A percentile compares a stretch with the other conserved stretches of the same genome.
phyloP scores from a whole-genome alignment of 176 grass and related monocot species.

The Guadua angustifolia region DNA sequence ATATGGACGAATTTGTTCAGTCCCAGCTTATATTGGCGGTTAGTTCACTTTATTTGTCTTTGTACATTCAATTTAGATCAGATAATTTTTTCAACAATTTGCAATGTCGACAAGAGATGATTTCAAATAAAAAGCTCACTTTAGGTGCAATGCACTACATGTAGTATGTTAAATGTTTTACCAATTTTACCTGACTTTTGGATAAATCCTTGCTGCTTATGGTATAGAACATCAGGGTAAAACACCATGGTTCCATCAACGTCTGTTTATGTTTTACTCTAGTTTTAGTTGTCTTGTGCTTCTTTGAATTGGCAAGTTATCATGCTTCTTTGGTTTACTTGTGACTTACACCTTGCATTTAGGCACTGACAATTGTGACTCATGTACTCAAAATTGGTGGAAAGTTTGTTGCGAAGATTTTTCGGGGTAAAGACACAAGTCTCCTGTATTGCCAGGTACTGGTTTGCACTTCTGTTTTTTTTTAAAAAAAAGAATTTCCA shows the following conservation, averaged over 20 bases:
- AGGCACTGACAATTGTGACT: slow-evolving; percentile 92
- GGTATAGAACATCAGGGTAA: background rate
- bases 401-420: slow-evolving; percentile 95
- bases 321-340: slow-evolving; percentile 39
- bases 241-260: slow-evolving; percentile 1
- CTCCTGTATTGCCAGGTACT: slow-evolving; percentile 86
- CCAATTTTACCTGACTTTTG: background rate
- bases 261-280: background rate
- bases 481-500: background rate
- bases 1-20: slow-evolving; percentile 99
- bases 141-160: background rate
- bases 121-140: slow-evolving; percentile 22
- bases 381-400: slow-evolving; percentile 92
- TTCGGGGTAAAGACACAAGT: slow-evolving; percentile 96
- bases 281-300: slow-evolving; percentile 12
- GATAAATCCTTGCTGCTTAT: background rate
- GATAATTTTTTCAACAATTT: background rate
- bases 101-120: background rate
- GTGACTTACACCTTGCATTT: slow-evolving; percentile 34
- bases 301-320: slow-evolving; percentile 16
- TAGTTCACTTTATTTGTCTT: slow-evolving; percentile 41
- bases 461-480: slow-evolving; percentile 3
- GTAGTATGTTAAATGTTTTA: background rate
- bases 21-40: slow-evolving; percentile 97
- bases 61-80: background rate